Conservation (phyloP, 371 early-diverging fungal genomes). For the Syncephalis plumigaleata region DNA sequence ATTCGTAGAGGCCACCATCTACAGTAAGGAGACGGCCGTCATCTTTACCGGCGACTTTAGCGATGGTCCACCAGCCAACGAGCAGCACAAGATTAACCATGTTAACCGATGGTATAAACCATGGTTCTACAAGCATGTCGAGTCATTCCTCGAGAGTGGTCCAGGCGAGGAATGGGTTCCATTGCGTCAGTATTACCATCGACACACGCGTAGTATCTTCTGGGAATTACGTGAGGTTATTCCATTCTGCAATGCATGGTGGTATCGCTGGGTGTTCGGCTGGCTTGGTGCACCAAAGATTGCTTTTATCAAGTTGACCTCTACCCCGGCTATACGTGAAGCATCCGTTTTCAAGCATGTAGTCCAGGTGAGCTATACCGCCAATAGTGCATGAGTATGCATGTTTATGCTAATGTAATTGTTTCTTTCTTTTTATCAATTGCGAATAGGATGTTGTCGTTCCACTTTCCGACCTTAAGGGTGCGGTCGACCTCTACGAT, state of each 20-base stretch:
- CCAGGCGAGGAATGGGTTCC: slow-evolving; percentile 20
- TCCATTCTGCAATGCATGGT: slow-evolving; percentile 17
- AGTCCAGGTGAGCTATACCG: slow-evolving; percentile 8
- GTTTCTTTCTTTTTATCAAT: too few species aligned
- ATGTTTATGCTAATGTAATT: too few species aligned
- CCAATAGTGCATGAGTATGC: too few species aligned
- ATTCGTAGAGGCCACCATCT: slow-evolving; percentile 20
- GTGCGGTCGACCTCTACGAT: slow-evolving; percentile 15
- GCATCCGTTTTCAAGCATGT: slow-evolving; percentile 15
- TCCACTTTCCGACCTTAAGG: slow-evolving; percentile 13
- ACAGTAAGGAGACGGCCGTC: slow-evolving; percentile 15
- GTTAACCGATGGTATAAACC: slow-evolving; percentile 20
- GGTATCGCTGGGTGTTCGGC: slow-evolving; percentile 17
- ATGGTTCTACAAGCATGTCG: slow-evolving; percentile 23
- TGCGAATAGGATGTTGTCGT: slow-evolving; percentile 15
- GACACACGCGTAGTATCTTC: slow-evolving; percentile 24
- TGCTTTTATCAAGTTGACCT: slow-evolving; percentile 15
- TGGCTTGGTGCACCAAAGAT: slow-evolving; percentile 21
- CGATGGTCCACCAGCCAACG: slow-evolving; percentile 7
- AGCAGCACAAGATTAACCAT: slow-evolving; percentile 11
- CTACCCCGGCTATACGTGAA: slow-evolving; percentile 12
- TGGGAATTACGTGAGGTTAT: slow-evolving; percentile 19
- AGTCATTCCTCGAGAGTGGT: slow-evolving; percentile 10
- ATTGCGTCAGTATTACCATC: slow-evolving; percentile 23
- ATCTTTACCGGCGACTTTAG: slow-evolving; percentile 18